Percentiles rank a stretch among this genome's conserved stretches.
phyloP scores from a whole-genome alignment of 306 rosid genomes.

The Quercus wislizeni region DNA sequence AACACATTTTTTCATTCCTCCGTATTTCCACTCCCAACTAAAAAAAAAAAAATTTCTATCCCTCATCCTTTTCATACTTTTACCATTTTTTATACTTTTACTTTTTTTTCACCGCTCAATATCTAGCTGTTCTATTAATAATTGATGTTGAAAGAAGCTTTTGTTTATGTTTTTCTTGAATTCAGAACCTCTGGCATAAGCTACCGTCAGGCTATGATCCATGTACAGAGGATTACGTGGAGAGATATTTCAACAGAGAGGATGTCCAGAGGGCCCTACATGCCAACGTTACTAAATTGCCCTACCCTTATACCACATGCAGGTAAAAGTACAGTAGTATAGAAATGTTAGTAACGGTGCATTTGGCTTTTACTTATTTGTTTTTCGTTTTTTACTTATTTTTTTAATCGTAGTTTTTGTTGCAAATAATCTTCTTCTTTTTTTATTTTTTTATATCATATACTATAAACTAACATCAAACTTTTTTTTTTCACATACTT shows the following conservation, averaged over 20 bases:
- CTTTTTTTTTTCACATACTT: too few species aligned
- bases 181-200: slow-evolving; percentile 51
- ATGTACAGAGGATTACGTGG: slow-evolving; percentile 41
- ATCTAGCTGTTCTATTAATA: too few species aligned
- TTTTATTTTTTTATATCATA: too few species aligned
- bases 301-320: slow-evolving; percentile 57
- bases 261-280: slow-evolving; percentile 64
- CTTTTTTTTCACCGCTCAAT: accelerated
- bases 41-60: accelerated
- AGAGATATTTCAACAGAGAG: slow-evolving; percentile 47
- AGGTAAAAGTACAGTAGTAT: slow-evolving; percentile 31
- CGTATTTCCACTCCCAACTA: accelerated
- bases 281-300: slow-evolving; percentile 51
- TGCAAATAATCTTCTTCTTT: too few species aligned
- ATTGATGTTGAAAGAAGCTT: neutral
- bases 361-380: too few species aligned
- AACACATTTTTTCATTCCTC: accelerated
- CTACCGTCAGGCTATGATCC: slow-evolving; percentile 65
- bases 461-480: too few species aligned
- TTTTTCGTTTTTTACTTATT: too few species aligned
- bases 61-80: accelerated
- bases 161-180: neutral
- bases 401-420: too few species aligned
- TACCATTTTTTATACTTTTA: accelerated
- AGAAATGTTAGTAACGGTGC: neutral